These are phyloP conservation scores for Fusarium domesticum DNA, from an alignment of 2,329 filamentous ascomycete species.

Conservation along the genomic window DNA sequence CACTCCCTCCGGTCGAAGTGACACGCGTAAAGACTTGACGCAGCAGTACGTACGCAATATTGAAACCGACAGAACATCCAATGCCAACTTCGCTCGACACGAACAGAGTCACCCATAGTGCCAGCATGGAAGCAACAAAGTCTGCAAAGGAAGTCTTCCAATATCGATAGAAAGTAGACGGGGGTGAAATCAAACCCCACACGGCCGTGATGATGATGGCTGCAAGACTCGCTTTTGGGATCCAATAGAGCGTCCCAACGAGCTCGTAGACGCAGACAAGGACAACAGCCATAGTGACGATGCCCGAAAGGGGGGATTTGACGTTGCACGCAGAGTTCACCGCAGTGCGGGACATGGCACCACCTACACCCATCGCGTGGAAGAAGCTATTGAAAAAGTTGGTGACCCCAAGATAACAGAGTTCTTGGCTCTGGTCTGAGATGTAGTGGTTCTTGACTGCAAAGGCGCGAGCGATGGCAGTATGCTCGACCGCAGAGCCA, in stretches of 20 bases:
- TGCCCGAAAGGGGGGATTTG: constrained; percentile 57
- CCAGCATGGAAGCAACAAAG: constrained; percentile 60
- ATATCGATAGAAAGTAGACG: constrained; percentile 59
- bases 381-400: constrained; percentile 66
- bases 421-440: constrained; percentile 63
- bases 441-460: constrained; percentile 59
- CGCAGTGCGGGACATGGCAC: constrained; percentile 65
- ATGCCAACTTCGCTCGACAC: constrained; percentile 59
- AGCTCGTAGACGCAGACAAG: constrained; percentile 61
- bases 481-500: constrained; percentile 59
- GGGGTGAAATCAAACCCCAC: constrained; percentile 57
- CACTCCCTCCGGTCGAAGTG: constrained; percentile 28
- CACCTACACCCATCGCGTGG: constrained; percentile 60
- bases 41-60: constrained; percentile 58
- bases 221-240: constrained; percentile 62
- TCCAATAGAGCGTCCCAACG: constrained; percentile 61
- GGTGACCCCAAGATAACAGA: constrained; percentile 59
- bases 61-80: constrained; percentile 59
- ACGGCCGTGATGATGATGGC: constrained; percentile 67
- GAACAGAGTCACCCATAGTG: constrained; percentile 63
- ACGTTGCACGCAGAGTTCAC: constrained; percentile 65
- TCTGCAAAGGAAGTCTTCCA: constrained; percentile 64
- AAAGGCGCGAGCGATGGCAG: constrained; percentile 63
- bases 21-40: constrained; percentile 53
- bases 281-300: constrained; percentile 60